Conservation (phyloP, 2,329 filamentous ascomycete genomes). For the Hypomyces rosellus region DNA sequence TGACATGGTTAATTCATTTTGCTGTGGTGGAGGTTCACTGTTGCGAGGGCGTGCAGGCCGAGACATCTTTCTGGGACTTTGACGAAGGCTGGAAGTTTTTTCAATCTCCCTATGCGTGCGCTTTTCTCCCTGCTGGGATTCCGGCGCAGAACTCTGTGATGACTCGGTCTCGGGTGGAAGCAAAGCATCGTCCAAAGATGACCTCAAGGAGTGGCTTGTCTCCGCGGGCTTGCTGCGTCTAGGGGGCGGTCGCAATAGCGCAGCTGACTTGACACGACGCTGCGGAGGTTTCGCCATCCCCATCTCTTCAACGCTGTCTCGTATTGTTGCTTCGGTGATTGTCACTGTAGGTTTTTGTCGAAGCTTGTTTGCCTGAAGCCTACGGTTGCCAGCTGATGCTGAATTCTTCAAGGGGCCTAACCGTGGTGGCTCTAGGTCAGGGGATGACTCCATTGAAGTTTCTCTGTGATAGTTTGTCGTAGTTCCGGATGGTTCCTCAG, state of each 20-base stretch:
- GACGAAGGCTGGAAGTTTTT: neutral
- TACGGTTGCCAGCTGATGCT: slow-evolving; percentile 43
- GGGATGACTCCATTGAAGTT: slow-evolving; percentile 33
- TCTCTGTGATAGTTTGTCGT: slow-evolving; percentile 10
- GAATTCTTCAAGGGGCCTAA: slow-evolving; percentile 48
- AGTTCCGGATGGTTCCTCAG: neutral
- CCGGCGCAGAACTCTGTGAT: no score
- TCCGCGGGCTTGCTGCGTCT: neutral
- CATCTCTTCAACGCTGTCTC: slow-evolving; percentile 30
- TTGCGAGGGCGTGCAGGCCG: slow-evolving; percentile 26
- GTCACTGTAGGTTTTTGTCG: slow-evolving; percentile 34
- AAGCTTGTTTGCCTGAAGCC: slow-evolving; percentile 20
- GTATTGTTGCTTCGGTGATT: slow-evolving; percentile 42
- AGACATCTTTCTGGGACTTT: slow-evolving; percentile 13
- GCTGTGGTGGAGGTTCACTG: slow-evolving; percentile 36
- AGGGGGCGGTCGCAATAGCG: neutral
- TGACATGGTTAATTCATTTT: slow-evolving; percentile 55
- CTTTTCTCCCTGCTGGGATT: neutral
- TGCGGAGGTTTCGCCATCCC: neutral
- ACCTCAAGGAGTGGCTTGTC: slow-evolving; percentile 20
- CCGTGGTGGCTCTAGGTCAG: slow-evolving; percentile 41
- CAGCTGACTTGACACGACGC: neutral
- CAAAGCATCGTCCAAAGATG: slow-evolving; percentile 29
- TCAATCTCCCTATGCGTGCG: neutral
- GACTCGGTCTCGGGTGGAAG: slow-evolving; percentile 15